Evolutionary conservation across 257 asterid genomes (phyloP), one percentile per base, ranked within the genome.

Genomic region (Fraxinus excelsior): DNA sequence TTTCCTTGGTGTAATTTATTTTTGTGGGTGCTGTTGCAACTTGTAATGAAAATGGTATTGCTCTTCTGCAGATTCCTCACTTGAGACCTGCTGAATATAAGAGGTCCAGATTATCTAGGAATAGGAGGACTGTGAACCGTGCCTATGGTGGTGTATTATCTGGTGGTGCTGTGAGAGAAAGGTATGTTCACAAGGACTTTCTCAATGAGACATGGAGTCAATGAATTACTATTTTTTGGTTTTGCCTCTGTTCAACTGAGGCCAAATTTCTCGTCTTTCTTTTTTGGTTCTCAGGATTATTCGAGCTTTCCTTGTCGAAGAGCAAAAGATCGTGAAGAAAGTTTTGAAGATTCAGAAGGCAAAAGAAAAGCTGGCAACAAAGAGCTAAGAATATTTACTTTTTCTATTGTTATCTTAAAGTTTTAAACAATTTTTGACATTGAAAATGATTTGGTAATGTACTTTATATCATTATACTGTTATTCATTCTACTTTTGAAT

Each of bases 241-340:
- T 10, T 42, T 5, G 29, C 21, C 14, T 28, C 2, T 29, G 4
- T 62, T 14, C 26, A 23, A 38, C 35, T 46, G 7, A 2, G 3
- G 31, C n/a, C 26, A 26, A 67, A 2, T 19, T 25, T 42, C 29
- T 28, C 46, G 2, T 65, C 4, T 1, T 68, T 67, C 53, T 37
- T 51, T 34, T 70, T 51, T 71, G 51, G n/a, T 69, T 32, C 77
- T 34, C 80, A 81, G 85, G 78, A 84, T 84, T 26, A 80, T 84
- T 31, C 85, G 86, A n/a, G 84, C 88, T 71, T 84, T 84, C 80
- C 74, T 84, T 77, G 84, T 84, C n/a, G 88, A 84, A 79, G 87
- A 84, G 79, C 85, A 81, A 69, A 84, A 80, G 74, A 84, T 84
- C 37, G 86, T 80, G 74, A 83, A 84, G 82, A 84, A 84, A 75